Percentiles rank a stretch among this genome's conserved stretches.
phyloP scores from a whole-genome alignment of 1,284 basidiomycete species.

The Irpex sp. region DNA sequence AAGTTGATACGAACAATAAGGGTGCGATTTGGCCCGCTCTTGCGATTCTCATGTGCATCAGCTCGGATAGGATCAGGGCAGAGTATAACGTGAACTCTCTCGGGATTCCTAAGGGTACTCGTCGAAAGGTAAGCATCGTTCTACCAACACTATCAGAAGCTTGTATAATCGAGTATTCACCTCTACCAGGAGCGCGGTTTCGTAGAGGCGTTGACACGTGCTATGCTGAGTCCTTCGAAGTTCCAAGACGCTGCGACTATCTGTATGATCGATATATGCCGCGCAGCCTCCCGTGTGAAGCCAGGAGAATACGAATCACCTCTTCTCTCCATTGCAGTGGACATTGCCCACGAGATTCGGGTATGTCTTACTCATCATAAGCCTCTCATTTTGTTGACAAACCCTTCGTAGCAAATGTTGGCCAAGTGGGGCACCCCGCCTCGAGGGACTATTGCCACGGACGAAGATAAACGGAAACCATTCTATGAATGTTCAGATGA shows the following conservation, averaged over 20 bases:
- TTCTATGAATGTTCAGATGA: slow-evolving; percentile 73
- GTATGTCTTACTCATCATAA: slow-evolving; percentile 33
- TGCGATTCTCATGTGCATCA: slow-evolving; percentile 73
- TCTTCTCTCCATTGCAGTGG: slow-evolving; percentile 65
- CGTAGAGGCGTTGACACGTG: slow-evolving; percentile 52
- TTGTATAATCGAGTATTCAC: background rate
- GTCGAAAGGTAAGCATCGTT: slow-evolving; percentile 24
- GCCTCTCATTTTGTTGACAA: slow-evolving; percentile 5
- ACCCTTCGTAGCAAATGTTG: slow-evolving; percentile 37
- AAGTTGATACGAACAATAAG: slow-evolving; percentile 52
- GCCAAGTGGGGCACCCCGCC: slow-evolving; percentile 35
- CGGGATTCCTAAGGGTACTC: slow-evolving; percentile 20
- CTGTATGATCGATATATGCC: slow-evolving; percentile 80
- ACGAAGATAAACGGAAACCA: slow-evolving; percentile 36
- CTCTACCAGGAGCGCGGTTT: slow-evolving; percentile 38
- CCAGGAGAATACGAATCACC: slow-evolving; percentile 57
- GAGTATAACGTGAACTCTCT: slow-evolving; percentile 44
- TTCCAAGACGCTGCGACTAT: slow-evolving; percentile 64
- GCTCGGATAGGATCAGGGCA: slow-evolving; percentile 67
- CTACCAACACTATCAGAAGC: background rate
- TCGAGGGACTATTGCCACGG: slow-evolving; percentile 8
- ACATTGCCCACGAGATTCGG: slow-evolving; percentile 79
- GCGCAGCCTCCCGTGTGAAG: slow-evolving; percentile 71
- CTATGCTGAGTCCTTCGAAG: slow-evolving; percentile 47
- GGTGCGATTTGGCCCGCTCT: slow-evolving; percentile 81